Percentiles rank a stretch among this genome's conserved stretches.
Conservation (phyloP, 441 rosid species). For the Adansonia madagascariensis region DNA sequence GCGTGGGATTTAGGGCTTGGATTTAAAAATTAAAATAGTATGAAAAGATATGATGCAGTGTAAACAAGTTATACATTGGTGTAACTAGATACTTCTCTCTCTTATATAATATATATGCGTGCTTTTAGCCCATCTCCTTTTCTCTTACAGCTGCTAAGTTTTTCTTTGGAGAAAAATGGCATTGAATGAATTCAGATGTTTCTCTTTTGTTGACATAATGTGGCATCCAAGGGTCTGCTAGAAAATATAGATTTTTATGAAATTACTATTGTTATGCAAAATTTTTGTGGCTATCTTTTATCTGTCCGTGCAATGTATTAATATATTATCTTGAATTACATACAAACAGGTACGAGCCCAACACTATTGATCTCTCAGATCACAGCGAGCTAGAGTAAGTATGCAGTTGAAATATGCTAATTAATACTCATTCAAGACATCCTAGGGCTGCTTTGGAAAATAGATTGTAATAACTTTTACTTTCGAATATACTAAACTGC, state of each 20-base stretch:
- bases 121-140: no score
- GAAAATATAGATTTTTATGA: neutral
- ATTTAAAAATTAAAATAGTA: neutral
- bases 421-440: slow-evolving; percentile 22
- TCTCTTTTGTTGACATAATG: no score
- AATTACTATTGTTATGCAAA: neutral
- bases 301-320: slow-evolving; percentile 19
- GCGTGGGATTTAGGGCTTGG: neutral
- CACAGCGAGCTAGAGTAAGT: slow-evolving; percentile 91
- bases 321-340: slow-evolving; percentile 25
- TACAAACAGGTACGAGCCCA: slow-evolving; percentile 89
- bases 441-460: neutral
- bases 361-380: slow-evolving; percentile 93
- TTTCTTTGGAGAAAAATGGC: no score
- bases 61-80: neutral
- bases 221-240: no score
- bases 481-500: neutral
- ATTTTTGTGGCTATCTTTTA: neutral
- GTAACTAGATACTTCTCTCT: no score
- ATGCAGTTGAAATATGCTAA: slow-evolving; percentile 23
- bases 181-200: no score
- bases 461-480: neutral
- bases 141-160: no score
- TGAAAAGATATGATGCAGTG: neutral
- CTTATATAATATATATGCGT: no score